Percentiles rank a stretch among this genome's conserved stretches.
Evolutionary conservation across 2,329 filamentous ascomycete genomes (phyloP).

Genomic region (Conoideocrella luteorostrata): DNA sequence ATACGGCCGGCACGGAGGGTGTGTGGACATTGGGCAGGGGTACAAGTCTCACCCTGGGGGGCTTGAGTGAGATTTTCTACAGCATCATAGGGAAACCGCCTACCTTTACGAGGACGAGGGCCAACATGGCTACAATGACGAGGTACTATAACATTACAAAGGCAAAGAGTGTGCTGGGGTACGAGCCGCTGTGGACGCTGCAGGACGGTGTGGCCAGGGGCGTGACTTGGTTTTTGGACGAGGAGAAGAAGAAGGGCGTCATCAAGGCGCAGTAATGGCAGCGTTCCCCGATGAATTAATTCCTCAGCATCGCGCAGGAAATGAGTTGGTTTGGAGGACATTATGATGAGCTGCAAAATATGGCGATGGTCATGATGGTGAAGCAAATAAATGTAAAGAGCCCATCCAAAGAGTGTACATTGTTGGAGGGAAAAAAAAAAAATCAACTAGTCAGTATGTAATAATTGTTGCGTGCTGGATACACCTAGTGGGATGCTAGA

Average conservation of each 20-base stretch:
- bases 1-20: conserved; percentile 41
- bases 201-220: conserved; percentile 55
- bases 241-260: conserved; percentile 31
- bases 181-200: conserved; percentile 59
- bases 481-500: too few relatives aligned
- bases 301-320: too few relatives aligned
- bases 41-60: conserved; percentile 46
- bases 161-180: conserved; percentile 64
- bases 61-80: conserved; percentile 46
- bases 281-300: too few relatives aligned
- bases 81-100: conserved; percentile 44
- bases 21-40: conserved; percentile 50
- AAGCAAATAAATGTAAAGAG: too few relatives aligned
- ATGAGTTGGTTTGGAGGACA: too few relatives aligned
- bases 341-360: too few relatives aligned
- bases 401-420: too few relatives aligned
- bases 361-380: too few relatives aligned
- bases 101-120: conserved; percentile 52
- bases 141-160: conserved; percentile 73
- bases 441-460: too few relatives aligned
- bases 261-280: too few relatives aligned
- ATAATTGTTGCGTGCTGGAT: too few relatives aligned
- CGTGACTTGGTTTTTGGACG: conserved; percentile 48
- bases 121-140: conserved; percentile 66
- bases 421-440: too few relatives aligned